Conservation (phyloP, 2,329 filamentous ascomycete species). For the Dryadomyces quercivorus region DNA sequence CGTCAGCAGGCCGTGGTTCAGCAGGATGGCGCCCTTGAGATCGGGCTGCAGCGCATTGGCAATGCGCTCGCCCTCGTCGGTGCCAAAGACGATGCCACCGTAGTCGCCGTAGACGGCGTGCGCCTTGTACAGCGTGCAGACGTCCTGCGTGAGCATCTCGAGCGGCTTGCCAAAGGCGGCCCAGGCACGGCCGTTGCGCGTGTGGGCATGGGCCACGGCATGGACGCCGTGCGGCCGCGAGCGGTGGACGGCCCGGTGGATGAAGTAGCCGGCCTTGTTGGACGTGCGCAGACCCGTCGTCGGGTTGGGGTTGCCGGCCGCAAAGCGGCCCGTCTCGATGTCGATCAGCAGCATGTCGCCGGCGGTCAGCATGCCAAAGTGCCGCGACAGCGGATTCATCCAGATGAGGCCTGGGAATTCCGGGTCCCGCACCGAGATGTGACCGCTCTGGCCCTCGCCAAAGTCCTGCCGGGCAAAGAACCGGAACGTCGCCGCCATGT, state of each 20-base stretch:
- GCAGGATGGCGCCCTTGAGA: conserved; percentile 50
- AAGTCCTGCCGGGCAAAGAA: conserved; percentile 52
- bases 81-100: conserved; percentile 39
- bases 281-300: conserved; percentile 27
- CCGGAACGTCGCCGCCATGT: conserved; percentile 2
- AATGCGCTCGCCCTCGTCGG: conserved; percentile 53
- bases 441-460: conserved; percentile 49
- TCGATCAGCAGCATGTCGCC: conserved; percentile 58
- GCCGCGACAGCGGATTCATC: conserved; percentile 56
- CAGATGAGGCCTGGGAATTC: conserved; percentile 44
- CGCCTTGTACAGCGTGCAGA: conserved; percentile 51
- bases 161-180: conserved; percentile 49
- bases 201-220: conserved; percentile 58
- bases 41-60: conserved; percentile 46
- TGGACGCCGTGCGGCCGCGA: conserved; percentile 47
- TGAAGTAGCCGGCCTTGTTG: conserved; percentile 58
- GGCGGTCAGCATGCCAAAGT: conserved; percentile 55
- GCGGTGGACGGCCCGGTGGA: conserved; percentile 57
- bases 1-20: conserved; percentile 62
- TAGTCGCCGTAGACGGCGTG: conserved; percentile 50
- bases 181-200: conserved; percentile 55
- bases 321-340: conserved; percentile 40
- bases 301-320: conserved; percentile 44
- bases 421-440: conserved; percentile 56
- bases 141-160: conserved; percentile 61